These are phyloP conservation scores for Termitomyces bulborhizus DNA, from an alignment of 768 basidiomycete genomes.

Conservation along the genomic window DNA sequence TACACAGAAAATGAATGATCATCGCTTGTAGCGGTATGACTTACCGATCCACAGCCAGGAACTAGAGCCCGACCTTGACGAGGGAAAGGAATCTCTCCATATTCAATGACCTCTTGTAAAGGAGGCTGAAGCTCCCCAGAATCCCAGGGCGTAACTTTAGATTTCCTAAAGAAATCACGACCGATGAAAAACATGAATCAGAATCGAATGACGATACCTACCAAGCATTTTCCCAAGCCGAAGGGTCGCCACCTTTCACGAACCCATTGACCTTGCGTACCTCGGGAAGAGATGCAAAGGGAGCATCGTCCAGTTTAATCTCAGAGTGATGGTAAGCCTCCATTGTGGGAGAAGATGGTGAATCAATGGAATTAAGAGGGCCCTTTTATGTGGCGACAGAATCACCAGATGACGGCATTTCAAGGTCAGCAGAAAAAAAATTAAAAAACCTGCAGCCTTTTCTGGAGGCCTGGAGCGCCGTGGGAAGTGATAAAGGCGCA, in stretches of 20 bases:
- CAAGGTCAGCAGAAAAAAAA: too few relatives aligned
- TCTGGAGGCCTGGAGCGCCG: not conserved
- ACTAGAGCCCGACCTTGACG: conserved; percentile 27
- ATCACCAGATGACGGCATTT: too few relatives aligned
- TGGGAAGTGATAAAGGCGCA: not conserved
- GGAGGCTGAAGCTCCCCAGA: conserved; percentile 47
- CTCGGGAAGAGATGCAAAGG: conserved; percentile 4
- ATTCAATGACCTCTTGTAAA: conserved; percentile 44
- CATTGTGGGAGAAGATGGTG: not conserved
- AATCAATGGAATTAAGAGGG: not conserved
- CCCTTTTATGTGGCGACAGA: not conserved
- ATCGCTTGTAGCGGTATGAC: not conserved
- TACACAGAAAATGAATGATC: conserved; percentile 16
- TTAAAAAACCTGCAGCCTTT: not conserved
- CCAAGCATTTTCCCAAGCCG: conserved; percentile 25
- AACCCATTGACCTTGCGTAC: conserved; percentile 12
- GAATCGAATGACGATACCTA: conserved; percentile 1
- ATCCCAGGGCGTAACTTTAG: conserved; percentile 60
- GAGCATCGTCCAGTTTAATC: not conserved
- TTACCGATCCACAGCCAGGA: not conserved
- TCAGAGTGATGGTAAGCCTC: conserved; percentile 2
- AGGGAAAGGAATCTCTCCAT: conserved; percentile 37
- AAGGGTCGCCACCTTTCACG: conserved; percentile 18
- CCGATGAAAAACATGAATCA: not conserved
- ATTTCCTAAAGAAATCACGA: conserved; percentile 29